Conservation (phyloP, 2,329 filamentous ascomycete genomes). For the Orbilia quercus region DNA sequence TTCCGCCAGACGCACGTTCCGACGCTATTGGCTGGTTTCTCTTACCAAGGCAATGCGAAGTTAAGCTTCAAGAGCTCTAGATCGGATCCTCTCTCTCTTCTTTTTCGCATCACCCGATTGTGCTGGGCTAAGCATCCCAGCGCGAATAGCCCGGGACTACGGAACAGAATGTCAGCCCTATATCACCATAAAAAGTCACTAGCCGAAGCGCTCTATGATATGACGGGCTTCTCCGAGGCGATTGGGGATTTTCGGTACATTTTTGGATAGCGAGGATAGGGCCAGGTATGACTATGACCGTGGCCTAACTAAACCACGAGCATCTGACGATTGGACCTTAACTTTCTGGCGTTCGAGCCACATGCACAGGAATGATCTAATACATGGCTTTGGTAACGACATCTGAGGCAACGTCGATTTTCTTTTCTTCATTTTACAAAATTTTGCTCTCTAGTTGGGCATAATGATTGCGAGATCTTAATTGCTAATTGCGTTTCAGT, state of each 20-base stretch:
- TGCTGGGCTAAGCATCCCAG: conserved; percentile 4
- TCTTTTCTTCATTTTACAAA: not conserved
- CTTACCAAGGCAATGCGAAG: conserved; percentile 32
- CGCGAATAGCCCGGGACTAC: too few relatives aligned
- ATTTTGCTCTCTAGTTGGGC: conserved; percentile 4
- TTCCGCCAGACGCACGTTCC: conserved; percentile 19
- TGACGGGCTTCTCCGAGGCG: conserved; percentile 44
- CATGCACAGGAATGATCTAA: conserved; percentile 53
- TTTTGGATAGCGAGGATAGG: not conserved
- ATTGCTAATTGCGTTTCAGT: conserved; percentile 13
- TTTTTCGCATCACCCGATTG: conserved; percentile 27
- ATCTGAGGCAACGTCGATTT: conserved; percentile 31
- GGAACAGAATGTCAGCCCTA: conserved; percentile 36
- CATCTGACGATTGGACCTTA: conserved; percentile 45
- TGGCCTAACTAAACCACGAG: conserved; percentile 33
- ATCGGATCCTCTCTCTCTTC: conserved; percentile 1
- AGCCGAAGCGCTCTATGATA: not conserved
- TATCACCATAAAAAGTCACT: conserved; percentile 11
- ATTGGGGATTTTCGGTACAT: not conserved
- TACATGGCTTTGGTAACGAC: conserved; percentile 39
- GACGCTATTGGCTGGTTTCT: conserved; percentile 26
- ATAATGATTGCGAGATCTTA: conserved; percentile 37
- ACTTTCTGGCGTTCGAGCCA: conserved; percentile 44
- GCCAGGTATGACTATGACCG: conserved; percentile 5
- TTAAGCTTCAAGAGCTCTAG: conserved; percentile 40